Percentiles rank a stretch among this genome's conserved stretches.
Conservation (phyloP, 768 basidiomycete genomes). For the Tulasnella sp. region DNA sequence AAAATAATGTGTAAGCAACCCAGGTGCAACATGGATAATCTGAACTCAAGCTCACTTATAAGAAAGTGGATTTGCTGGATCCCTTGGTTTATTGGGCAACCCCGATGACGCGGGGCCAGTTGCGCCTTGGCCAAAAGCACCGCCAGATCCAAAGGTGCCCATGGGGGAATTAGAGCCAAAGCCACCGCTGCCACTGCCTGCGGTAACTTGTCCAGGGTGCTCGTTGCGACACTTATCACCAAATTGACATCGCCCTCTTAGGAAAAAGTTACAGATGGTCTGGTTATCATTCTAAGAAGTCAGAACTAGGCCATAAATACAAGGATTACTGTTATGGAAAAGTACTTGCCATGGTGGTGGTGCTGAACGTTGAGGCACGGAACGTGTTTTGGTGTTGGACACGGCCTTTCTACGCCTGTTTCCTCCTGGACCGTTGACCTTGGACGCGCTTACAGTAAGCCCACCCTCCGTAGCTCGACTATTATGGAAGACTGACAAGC, state of each 20-base stretch:
- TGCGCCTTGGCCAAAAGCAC: neutral
- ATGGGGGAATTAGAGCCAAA: neutral
- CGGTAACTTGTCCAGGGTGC: neutral
- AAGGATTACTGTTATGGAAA: neutral
- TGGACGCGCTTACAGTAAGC: too few relatives aligned
- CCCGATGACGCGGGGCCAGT: too few relatives aligned
- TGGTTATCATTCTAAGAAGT: neutral
- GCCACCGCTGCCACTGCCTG: neutral
- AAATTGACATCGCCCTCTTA: conserved; percentile 12
- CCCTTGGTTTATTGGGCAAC: neutral
- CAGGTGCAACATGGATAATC: neutral
- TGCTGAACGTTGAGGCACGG: neutral
- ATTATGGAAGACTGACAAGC: too few relatives aligned
- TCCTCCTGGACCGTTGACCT: neutral
- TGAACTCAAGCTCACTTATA: neutral
- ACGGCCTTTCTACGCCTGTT: neutral
- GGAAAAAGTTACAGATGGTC: conserved; percentile 13
- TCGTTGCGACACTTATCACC: conserved; percentile 7
- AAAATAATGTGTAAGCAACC: neutral
- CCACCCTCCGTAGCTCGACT: too few relatives aligned
- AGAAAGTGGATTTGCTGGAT: too few relatives aligned
- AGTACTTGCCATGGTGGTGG: neutral
- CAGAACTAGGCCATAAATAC: neutral
- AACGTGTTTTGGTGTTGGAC: neutral
- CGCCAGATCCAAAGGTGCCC: too few relatives aligned